Conservation (phyloP, 306 rosid species). For the Pachyrhizus erosus region DNA sequence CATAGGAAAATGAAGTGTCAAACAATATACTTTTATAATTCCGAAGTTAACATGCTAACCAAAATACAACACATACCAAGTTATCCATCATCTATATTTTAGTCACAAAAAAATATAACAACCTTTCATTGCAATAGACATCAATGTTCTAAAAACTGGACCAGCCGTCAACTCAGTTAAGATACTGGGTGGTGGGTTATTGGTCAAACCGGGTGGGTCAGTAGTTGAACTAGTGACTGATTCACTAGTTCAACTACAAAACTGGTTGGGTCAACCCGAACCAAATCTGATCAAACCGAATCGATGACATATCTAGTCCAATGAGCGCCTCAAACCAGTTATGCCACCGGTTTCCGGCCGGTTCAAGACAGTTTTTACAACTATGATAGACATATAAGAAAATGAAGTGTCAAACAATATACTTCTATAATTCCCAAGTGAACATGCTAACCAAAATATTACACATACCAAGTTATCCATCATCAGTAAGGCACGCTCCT, state of each 20-base stretch:
- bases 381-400: conserved; percentile 25
- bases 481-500: conserved; percentile 85
- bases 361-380: too few species aligned
- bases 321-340: too few species aligned
- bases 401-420: conserved; percentile 9
- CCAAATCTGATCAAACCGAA: too few species aligned
- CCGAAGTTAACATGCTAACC: not conserved
- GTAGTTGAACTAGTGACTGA: too few species aligned
- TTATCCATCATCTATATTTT: conserved; percentile 93
- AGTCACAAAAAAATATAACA: conserved; percentile 10
- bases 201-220: too few species aligned
- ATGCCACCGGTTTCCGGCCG: too few species aligned
- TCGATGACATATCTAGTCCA: too few species aligned
- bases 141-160: too few species aligned
- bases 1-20: conserved; percentile 26
- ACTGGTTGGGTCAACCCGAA: too few species aligned
- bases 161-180: too few species aligned
- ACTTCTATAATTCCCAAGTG: conserved; percentile 3
- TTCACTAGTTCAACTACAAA: too few species aligned
- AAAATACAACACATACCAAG: conserved; percentile 65
- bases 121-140: conserved; percentile 7
- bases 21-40: conserved; percentile 16
- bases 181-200: too few species aligned
- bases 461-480: conserved; percentile 87
- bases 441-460: conserved; percentile 26